phyloP scores from a whole-genome alignment of 73 alveolate genomes.

The Loxodes magnus region DNA sequence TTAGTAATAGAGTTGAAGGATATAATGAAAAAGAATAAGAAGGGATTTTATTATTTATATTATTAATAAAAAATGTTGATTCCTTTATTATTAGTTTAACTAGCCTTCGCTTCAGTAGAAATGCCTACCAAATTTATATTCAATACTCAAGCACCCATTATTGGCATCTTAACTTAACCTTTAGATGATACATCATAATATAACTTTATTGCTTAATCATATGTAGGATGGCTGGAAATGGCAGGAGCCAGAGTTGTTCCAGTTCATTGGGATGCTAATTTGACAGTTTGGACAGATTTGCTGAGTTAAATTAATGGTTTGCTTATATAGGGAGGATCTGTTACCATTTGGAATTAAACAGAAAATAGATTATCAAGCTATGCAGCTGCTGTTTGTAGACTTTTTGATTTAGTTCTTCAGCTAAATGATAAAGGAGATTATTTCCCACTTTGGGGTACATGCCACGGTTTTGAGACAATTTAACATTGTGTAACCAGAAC shows the following conservation, averaged over 20 bases:
- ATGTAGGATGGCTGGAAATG: slow-evolving; percentile 3
- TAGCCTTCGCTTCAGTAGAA: too few species aligned
- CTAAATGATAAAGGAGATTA: slow-evolving; percentile 30
- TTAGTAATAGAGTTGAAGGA: too few species aligned
- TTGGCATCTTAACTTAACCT: neutral
- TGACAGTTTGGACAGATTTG: slow-evolving; percentile 13
- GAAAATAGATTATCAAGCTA: neutral
- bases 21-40: too few species aligned
- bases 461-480: slow-evolving; percentile 40
- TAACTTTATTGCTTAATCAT: slow-evolving; percentile 5
- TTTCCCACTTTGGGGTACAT: slow-evolving; percentile 53
- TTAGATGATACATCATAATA: neutral
- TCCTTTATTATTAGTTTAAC: too few species aligned
- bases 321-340: slow-evolving; percentile 47
- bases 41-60: too few species aligned
- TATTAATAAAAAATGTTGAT: too few species aligned
- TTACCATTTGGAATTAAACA: neutral
- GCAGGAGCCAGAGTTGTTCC: slow-evolving; percentile 35
- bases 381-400: slow-evolving; percentile 18
- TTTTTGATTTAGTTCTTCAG: slow-evolving; percentile 16
- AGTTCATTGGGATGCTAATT: slow-evolving; percentile 3
- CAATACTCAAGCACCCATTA: neutral
- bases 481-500: slow-evolving; percentile 11
- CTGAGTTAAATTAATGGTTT: slow-evolving; percentile 32
- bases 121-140: too few species aligned